Evolutionary conservation across 306 rosid species (phyloP).

Genomic region (Vicia sativa): DNA sequence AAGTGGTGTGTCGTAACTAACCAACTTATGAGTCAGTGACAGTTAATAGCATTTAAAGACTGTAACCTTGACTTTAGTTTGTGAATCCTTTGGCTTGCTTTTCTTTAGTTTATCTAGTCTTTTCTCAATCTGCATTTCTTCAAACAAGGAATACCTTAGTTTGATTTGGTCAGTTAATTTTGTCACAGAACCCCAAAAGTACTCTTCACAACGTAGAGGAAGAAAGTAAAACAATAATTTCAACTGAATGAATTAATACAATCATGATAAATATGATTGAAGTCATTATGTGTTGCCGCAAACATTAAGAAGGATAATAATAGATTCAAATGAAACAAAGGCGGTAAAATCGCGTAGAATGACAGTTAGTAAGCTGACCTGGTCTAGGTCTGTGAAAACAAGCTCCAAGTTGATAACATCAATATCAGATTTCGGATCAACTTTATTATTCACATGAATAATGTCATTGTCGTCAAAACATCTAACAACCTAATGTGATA

Average conservation of each 20-base stretch:
- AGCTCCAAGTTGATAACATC: slow-evolving; percentile 96
- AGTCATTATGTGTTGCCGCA: slow-evolving; percentile 6
- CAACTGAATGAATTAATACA: slow-evolving; percentile 22
- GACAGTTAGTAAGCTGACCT: slow-evolving; percentile 61
- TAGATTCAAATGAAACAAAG: slow-evolving; percentile 24
- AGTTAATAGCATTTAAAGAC: slow-evolving; percentile 21
- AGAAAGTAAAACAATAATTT: slow-evolving; percentile 29
- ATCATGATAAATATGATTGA: slow-evolving; percentile 20
- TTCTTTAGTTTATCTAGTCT: slow-evolving; percentile 92
- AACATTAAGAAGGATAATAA: slow-evolving; percentile 19
- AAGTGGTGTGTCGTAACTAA: slow-evolving; percentile 17
- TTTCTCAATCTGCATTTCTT: slow-evolving; percentile 95
- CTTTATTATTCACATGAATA: slow-evolving; percentile 90
- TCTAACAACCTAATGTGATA: slow-evolving; percentile 69
- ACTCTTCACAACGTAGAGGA: slow-evolving; percentile 4
- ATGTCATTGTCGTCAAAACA: slow-evolving; percentile 96
- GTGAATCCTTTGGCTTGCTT: slow-evolving; percentile 84
- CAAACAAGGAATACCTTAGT: slow-evolving; percentile 53
- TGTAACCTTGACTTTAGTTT: slow-evolving; percentile 75
- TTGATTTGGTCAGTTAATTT: slow-evolving; percentile 51
- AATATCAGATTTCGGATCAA: slow-evolving; percentile 88
- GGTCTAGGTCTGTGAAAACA: slow-evolving; percentile 91
- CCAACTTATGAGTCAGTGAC: background rate
- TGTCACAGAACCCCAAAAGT: slow-evolving; percentile 30
- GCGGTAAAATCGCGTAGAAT: slow-evolving; percentile 26